Percentiles rank a stretch among this genome's conserved stretches.
Evolutionary conservation across 352 stramenopile species (phyloP).

Genomic region (Phytopythium litorale): DNA sequence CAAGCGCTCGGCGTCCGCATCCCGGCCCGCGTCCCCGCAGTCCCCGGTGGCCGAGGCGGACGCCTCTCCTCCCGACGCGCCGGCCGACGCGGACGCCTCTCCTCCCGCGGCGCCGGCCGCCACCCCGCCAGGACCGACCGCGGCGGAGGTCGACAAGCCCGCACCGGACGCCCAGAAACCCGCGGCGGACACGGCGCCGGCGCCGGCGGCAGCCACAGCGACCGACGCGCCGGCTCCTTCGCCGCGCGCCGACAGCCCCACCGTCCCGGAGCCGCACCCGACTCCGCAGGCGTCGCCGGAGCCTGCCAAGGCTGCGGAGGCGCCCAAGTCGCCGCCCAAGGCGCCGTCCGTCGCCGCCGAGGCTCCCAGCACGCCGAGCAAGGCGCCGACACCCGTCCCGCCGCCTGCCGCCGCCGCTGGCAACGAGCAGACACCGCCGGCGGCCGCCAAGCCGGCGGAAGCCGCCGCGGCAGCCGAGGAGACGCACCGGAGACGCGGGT

Average conservation of each 20-base stretch:
- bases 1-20: slow-evolving; percentile 1
- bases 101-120: neutral
- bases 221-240: slow-evolving; percentile 6
- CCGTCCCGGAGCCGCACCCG: neutral
- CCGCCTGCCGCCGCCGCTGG: slow-evolving; percentile 5
- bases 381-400: slow-evolving; percentile 7
- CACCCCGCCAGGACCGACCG: neutral
- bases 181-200: neutral
- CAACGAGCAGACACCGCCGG: slow-evolving; percentile 1
- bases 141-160: neutral
- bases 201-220: neutral
- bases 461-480: neutral
- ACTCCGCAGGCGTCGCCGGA: slow-evolving; percentile 24
- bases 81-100: slow-evolving; percentile 3
- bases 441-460: slow-evolving; percentile 1
- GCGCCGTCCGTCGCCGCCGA: slow-evolving; percentile 8
- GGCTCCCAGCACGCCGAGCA: slow-evolving; percentile 2
- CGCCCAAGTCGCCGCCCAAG: slow-evolving; percentile 25
- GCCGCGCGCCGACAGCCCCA: neutral
- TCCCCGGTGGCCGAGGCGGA: neutral
- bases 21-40: neutral
- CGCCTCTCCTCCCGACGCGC: neutral
- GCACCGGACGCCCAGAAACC: neutral
- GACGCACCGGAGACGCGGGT: slow-evolving; percentile 29
- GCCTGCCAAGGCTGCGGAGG: slow-evolving; percentile 19